Evolutionary conservation across 495 filamentous ascomycete species (phyloP).

Genomic region (Pyronema domesticum): DNA sequence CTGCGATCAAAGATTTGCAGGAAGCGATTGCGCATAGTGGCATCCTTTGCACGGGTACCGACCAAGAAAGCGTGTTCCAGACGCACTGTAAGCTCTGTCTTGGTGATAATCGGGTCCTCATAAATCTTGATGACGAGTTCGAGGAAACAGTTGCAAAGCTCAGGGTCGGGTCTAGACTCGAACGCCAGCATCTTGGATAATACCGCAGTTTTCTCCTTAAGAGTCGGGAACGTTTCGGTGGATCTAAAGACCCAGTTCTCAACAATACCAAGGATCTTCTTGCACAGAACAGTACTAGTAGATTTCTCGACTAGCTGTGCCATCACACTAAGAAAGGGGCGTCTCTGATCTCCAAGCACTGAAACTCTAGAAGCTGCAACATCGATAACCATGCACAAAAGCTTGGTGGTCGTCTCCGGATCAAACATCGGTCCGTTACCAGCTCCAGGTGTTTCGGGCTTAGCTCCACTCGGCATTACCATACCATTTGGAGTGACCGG

Average conservation of each 20-base stretch:
- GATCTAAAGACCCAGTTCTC: constrained; percentile 89
- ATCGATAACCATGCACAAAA: constrained; percentile 89
- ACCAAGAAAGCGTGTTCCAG: constrained; percentile 97
- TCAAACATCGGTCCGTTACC: constrained; percentile 42
- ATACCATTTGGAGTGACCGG: constrained; percentile 30
- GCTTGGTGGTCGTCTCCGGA: constrained; percentile 59
- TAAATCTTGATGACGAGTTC: constrained; percentile 95
- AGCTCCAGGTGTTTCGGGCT: constrained; percentile 28
- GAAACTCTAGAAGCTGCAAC: constrained; percentile 82
- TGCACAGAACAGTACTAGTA: constrained; percentile 61
- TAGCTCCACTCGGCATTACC: constrained; percentile 24
- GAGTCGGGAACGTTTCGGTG: constrained; percentile 77
- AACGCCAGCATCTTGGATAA: constrained; percentile 95
- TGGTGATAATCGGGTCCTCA: constrained; percentile 83
- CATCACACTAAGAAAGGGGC: constrained; percentile 85
- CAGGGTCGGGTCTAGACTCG: constrained; percentile 61
- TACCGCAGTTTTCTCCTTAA: constrained; percentile 96
- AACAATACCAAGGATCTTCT: constrained; percentile 86
- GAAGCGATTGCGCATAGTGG: constrained; percentile 93
- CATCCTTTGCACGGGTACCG: constrained; percentile 79
- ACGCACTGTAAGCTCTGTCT: constrained; percentile 86
- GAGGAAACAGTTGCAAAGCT: constrained; percentile 77
- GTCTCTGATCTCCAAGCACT: constrained; percentile 72
- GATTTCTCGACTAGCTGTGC: constrained; percentile 92
- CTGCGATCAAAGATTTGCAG: constrained; percentile 86